Evolutionary conservation across 2,329 filamentous ascomycete species (phyloP).

Genomic region (Claviceps spartinae): DNA sequence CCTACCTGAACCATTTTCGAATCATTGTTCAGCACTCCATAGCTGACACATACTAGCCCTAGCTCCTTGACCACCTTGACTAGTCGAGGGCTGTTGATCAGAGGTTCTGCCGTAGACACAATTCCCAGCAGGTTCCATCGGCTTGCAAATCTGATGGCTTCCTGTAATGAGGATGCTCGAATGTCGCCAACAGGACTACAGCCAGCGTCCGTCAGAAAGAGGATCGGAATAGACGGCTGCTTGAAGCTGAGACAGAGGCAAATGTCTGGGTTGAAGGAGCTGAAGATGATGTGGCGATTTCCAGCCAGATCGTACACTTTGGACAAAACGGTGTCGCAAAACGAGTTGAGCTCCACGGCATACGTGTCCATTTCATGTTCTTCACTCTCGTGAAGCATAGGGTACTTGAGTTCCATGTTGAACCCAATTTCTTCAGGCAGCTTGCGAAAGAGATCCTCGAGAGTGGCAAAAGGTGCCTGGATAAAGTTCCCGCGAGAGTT

Average conservation of each 20-base stretch:
- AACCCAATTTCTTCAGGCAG: slow-evolving; percentile 76
- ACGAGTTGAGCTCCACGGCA: slow-evolving; percentile 88
- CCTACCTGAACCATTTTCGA: slow-evolving; percentile 67
- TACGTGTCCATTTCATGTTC: slow-evolving; percentile 96
- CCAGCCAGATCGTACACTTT: slow-evolving; percentile 80
- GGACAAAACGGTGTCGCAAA: slow-evolving; percentile 81
- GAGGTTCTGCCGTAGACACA: slow-evolving; percentile 74
- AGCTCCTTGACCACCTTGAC: slow-evolving; percentile 90
- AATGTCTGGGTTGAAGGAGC: slow-evolving; percentile 93
- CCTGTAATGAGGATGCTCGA: slow-evolving; percentile 79
- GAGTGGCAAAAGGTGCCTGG: slow-evolving; percentile 85
- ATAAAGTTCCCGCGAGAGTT: slow-evolving; percentile 92
- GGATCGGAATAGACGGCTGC: slow-evolving; percentile 87
- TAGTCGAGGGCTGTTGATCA: slow-evolving; percentile 77
- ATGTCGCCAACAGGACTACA: slow-evolving; percentile 74
- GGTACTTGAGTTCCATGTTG: slow-evolving; percentile 99
- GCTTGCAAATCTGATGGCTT: slow-evolving; percentile 86
- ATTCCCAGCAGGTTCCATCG: slow-evolving; percentile 92
- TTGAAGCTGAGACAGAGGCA: slow-evolving; percentile 92
- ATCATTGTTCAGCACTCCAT: slow-evolving; percentile 85
- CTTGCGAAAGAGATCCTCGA: slow-evolving; percentile 84
- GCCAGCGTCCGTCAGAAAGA: slow-evolving; percentile 88
- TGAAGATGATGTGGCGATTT: slow-evolving; percentile 88
- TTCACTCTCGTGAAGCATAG: slow-evolving; percentile 91
- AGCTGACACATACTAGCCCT: slow-evolving; percentile 87